Conservation (phyloP, 1,284 basidiomycete species). For the Melampsora occidentalis region DNA sequence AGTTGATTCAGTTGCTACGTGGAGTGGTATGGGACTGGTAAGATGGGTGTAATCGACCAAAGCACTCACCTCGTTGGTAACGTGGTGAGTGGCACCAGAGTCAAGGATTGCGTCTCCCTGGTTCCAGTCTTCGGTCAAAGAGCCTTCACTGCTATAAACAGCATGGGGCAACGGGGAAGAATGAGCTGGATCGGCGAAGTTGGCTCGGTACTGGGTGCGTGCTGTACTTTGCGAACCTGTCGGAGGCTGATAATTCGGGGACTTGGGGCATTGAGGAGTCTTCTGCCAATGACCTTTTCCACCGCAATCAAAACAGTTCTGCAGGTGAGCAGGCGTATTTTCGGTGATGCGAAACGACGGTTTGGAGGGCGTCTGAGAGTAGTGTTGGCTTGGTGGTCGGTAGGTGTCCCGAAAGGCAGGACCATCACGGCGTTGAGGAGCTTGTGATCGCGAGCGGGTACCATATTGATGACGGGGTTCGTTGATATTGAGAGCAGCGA, state of each 20-base stretch:
- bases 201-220: neutral
- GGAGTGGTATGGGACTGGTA: neutral
- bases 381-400: neutral
- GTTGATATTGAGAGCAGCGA: neutral
- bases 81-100: conserved; percentile 13
- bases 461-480: neutral
- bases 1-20: neutral
- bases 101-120: neutral
- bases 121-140: neutral
- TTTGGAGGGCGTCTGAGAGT: neutral
- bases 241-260: neutral
- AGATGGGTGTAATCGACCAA: neutral
- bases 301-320: neutral
- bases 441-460: neutral
- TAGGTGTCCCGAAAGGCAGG: neutral
- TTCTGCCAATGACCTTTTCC: neutral
- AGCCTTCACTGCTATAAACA: neutral
- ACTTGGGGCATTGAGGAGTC: neutral
- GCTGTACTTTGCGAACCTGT: neutral
- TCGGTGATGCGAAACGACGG: neutral
- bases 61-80: neutral
- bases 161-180: neutral
- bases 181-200: neutral
- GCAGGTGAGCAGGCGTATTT: neutral
- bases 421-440: neutral